Evolutionary conservation across 768 basidiomycete species (phyloP), one percentile per base, ranked within the genome.

Genomic region (Tephrocybe rancida): DNA sequence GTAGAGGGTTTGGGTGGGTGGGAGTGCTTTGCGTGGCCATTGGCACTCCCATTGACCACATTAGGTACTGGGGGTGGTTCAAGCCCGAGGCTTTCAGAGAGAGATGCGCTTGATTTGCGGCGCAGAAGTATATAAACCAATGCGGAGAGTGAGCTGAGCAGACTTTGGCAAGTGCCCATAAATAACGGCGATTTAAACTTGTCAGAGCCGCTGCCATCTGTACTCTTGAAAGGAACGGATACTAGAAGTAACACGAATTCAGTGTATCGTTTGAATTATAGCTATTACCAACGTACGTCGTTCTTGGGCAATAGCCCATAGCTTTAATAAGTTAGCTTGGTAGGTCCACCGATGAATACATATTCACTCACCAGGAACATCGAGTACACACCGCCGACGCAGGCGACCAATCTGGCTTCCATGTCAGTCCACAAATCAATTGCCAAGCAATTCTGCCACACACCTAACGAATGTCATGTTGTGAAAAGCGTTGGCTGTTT

Each of bases 261-360:
- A 22, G 37, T 37, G 51, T 14, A 18, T 9, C 21, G 34, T 18
- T 14, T 21, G 58, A 32, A 46, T n/a, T 29, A 13, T 25, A 42
- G 38, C n/a, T 25, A 22, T 10, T 18, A 29, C 26, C 6, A 47
- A 71, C 84, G 63, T 70, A 97, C 95, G 68, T 70, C 95, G 80
- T 75, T 98, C 97, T 75, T 99, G 97, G 8, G 93, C 91, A 39
- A 95, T 83, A 10, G 91, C 94, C 93, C 93, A 92, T 45, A 93
- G 69, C 92, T 93, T 54, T 18, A 38, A 35, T 44, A 44, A 44
- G 30, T 47, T 57, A 32, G 41, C 3, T 26, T 13, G 11, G 5
- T 13, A 41, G 45, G 26, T 37, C 11, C 4, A 22, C 14, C 11
- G 16, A 9, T n/a, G 25, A 22, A 48, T 35, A n/a, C 1, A 54